A percentile compares a stretch with the other conserved stretches of the same genome.
phyloP scores from a whole-genome alignment of 2,329 filamentous ascomycete genomes.

The Hypoxylon sp. region DNA sequence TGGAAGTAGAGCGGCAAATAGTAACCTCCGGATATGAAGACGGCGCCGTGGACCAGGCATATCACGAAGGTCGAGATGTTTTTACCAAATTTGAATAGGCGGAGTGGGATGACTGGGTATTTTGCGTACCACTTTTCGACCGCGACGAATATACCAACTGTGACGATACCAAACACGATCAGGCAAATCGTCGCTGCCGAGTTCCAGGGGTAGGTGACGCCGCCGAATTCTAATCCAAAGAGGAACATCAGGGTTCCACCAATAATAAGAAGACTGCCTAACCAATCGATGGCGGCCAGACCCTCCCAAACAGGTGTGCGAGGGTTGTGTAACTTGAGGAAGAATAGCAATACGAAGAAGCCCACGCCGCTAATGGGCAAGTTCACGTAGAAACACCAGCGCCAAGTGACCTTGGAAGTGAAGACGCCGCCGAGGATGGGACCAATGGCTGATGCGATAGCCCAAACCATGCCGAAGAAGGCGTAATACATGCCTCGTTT shows the following conservation, averaged over 20 bases:
- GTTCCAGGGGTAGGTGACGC: conserved; percentile 80
- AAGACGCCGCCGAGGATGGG: conserved; percentile 79
- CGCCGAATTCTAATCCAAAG: conserved; percentile 88
- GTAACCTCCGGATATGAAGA: conserved; percentile 84
- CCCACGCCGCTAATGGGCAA: conserved; percentile 63
- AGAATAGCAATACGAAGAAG: conserved; percentile 68
- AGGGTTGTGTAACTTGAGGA: conserved; percentile 78
- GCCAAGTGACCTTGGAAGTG: conserved; percentile 73
- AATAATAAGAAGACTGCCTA: conserved; percentile 72
- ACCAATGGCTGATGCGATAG: conserved; percentile 74
- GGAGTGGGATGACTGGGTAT: conserved; percentile 83
- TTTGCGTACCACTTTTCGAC: conserved; percentile 81
- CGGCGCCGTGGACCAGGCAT: conserved; percentile 80
- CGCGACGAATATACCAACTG: conserved; percentile 75
- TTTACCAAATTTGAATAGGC: conserved; percentile 75
- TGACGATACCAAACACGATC: conserved; percentile 78
- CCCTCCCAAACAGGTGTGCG: conserved; percentile 74
- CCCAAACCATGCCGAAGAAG: conserved; percentile 71
- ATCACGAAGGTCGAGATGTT: conserved; percentile 76
- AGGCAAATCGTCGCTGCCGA: conserved; percentile 83
- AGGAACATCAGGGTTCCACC: conserved; percentile 88
- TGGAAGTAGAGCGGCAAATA: conserved; percentile 88
- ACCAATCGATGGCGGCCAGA: conserved; percentile 74
- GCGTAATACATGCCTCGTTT: conserved; percentile 68
- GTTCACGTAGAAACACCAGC: conserved; percentile 81